phyloP scores from a whole-genome alignment of 192 early-diverging fungal genomes.

The Thamnidium elegans region DNA sequence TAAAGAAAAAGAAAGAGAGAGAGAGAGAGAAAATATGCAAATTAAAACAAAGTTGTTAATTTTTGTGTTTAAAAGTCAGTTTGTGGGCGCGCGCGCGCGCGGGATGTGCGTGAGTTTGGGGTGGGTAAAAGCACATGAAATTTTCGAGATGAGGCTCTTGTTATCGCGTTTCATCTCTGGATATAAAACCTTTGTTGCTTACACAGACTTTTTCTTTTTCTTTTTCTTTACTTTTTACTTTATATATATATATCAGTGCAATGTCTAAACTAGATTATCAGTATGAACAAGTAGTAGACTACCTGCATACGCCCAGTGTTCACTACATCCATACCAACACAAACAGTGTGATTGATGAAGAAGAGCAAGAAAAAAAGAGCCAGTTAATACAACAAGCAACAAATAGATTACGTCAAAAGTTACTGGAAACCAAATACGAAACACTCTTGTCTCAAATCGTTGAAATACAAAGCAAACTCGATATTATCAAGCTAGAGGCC shows the following conservation, averaged over 20 bases:
- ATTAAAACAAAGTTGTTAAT: neutral
- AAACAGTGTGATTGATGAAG: neutral
- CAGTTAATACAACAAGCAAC: conserved; percentile 5
- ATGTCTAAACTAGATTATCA: too few relatives aligned
- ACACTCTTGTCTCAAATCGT: neutral
- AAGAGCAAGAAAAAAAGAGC: neutral
- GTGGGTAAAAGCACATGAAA: too few relatives aligned
- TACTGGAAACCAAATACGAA: conserved; percentile 4
- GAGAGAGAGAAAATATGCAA: neutral
- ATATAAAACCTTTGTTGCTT: too few relatives aligned
- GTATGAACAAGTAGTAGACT: too few relatives aligned
- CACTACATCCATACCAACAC: too few relatives aligned
- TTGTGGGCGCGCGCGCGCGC: too few relatives aligned
- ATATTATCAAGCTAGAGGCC: conserved; percentile 5
- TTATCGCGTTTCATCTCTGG: too few relatives aligned
- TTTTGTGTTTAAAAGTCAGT: too few relatives aligned
- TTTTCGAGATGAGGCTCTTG: too few relatives aligned
- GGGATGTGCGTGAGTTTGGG: too few relatives aligned
- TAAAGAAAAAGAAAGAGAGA: neutral
- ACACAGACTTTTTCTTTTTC: too few relatives aligned
- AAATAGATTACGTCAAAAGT: conserved; percentile 6
- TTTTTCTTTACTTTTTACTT: neutral
- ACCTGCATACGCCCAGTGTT: too few relatives aligned
- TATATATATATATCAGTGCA: neutral
- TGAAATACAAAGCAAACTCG: conserved; percentile 8